phyloP scores from a whole-genome alignment of 805 yeast genomes.

The Myxozyma udenii region DNA sequence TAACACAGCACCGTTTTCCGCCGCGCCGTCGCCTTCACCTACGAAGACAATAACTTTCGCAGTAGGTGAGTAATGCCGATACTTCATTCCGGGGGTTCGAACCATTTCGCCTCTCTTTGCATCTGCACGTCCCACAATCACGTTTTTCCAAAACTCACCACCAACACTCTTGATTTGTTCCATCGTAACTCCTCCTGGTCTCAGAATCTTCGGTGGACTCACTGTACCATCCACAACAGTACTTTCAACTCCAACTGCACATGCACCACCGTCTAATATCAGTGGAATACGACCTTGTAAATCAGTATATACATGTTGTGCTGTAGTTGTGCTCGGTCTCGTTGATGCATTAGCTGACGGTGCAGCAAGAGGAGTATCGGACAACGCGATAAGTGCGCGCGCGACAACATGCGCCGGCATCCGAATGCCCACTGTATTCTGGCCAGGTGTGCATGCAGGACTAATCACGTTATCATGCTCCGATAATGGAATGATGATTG shows the following conservation, averaged over 20 bases:
- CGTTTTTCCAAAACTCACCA: constrained; percentile 63
- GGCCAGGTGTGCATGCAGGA: constrained; percentile 75
- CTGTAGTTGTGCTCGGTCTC: constrained; percentile 87
- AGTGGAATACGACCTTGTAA: constrained; percentile 74
- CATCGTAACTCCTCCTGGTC: constrained; percentile 91
- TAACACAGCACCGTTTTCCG: constrained; percentile 5
- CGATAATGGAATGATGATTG: constrained; percentile 67
- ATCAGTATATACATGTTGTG: constrained; percentile 81
- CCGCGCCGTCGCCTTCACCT: constrained; percentile 47
- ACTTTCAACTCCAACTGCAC: constrained; percentile 86
- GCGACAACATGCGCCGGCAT: constrained; percentile 87
- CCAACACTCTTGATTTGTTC: constrained; percentile 69
- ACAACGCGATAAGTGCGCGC: constrained; percentile 76
- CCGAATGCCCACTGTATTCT: constrained; percentile 87
- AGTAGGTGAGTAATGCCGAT: constrained; percentile 88
- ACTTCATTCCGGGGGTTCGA: constrained; percentile 97
- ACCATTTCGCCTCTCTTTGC: constrained; percentile 58
- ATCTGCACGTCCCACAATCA: constrained; percentile 59
- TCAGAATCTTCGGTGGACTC: constrained; percentile 76
- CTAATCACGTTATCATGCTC: constrained; percentile 50
- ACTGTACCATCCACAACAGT: constrained; percentile 91
- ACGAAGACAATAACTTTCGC: constrained; percentile 73
- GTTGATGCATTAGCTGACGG: constrained; percentile 98
- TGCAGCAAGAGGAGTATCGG: constrained; percentile 91
- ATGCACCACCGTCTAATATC: constrained; percentile 84